Percentiles rank a stretch among this genome's conserved stretches.
phyloP scores from a whole-genome alignment of 352 stramenopile genomes.

The Globisporangium acanthophoron region DNA sequence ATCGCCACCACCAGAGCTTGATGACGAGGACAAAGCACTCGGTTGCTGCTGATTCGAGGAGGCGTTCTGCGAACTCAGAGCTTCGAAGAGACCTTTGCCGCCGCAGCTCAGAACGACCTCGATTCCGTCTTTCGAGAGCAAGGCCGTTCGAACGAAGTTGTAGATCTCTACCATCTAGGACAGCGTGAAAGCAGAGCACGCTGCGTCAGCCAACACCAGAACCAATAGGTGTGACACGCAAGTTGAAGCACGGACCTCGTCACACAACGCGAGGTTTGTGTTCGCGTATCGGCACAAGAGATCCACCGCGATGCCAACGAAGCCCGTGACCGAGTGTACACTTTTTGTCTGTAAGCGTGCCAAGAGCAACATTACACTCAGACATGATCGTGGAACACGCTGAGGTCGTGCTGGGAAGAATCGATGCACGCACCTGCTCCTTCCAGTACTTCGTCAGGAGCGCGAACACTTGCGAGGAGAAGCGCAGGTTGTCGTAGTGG shows the following conservation, averaged over 20 bases:
- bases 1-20: too few relatives aligned
- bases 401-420: neutral
- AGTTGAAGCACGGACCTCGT: conserved; percentile 6
- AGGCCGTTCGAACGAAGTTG: conserved; percentile 59
- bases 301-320: conserved; percentile 55
- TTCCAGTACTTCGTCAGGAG: conserved; percentile 50
- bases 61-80: conserved; percentile 10
- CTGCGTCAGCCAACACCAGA: neutral
- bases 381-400: neutral
- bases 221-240: neutral
- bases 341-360: conserved; percentile 17
- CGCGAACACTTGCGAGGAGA: conserved; percentile 52
- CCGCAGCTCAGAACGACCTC: conserved; percentile 47
- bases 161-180: conserved; percentile 44
- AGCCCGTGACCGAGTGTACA: conserved; percentile 41
- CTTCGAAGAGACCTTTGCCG: conserved; percentile 30
- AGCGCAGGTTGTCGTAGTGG: conserved; percentile 32
- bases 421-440: conserved; percentile 16
- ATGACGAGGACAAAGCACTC: neutral
- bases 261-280: conserved; percentile 3
- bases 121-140: conserved; percentile 38
- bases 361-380: neutral
- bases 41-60: neutral
- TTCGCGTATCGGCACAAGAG: conserved; percentile 21
- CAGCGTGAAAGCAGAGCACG: neutral